Percentiles rank a stretch among this genome's conserved stretches.
Conservation (phyloP, 78 protist genomes). For the Speleostelium caveatum region DNA sequence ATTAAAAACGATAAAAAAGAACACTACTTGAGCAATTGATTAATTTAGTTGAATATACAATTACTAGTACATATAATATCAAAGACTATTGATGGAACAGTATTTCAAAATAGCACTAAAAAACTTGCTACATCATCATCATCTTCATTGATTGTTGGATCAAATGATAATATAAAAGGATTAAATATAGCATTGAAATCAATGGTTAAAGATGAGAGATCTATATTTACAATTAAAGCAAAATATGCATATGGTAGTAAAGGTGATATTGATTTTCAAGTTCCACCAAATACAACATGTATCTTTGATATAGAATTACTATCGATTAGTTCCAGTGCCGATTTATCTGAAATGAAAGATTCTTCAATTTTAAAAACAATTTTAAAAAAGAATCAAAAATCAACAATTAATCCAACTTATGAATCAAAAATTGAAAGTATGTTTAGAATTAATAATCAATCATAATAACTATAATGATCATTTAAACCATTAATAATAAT, state of each 20-base stretch:
- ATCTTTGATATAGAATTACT: constrained; percentile 30
- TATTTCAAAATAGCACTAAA: no score
- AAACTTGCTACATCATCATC: no score
- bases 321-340: background rate
- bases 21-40: no score
- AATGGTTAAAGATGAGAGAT: constrained; percentile 10
- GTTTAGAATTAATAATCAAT: no score
- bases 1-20: no score
- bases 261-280: background rate
- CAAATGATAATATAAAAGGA: constrained; percentile 6
- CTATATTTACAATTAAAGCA: constrained; percentile 12
- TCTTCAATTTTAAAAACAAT: background rate
- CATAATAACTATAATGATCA: background rate
- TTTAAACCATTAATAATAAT: background rate
- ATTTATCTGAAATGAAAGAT: background rate
- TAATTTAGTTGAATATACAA: no score
- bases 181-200: background rate
- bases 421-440: constrained; percentile 3
- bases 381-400: background rate
- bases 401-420: constrained; percentile 6
- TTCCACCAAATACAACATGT: constrained; percentile 25
- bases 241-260: constrained; percentile 14
- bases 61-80: no score
- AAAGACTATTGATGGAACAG: no score
- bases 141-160: no score